These are phyloP conservation scores for Tephrocybe sp. DNA, from an alignment of 768 basidiomycete species.

Conservation along the genomic window DNA sequence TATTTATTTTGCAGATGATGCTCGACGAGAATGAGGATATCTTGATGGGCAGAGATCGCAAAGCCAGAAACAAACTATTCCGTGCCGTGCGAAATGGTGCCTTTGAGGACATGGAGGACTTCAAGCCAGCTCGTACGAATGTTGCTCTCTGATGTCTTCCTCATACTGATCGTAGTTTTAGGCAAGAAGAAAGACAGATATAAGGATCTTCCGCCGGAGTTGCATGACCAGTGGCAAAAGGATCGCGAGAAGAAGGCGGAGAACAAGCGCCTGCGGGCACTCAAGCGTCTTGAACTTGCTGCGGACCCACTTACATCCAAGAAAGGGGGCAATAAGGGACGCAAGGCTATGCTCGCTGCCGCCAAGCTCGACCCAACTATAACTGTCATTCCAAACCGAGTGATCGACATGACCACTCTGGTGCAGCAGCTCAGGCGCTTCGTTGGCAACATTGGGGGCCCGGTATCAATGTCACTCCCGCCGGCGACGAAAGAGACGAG, in stretches of 20 bases:
- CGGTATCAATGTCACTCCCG: slow-evolving; percentile 61
- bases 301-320: slow-evolving; percentile 62
- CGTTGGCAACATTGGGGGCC: slow-evolving; percentile 50
- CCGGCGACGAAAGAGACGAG: slow-evolving; percentile 74
- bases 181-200: slow-evolving; percentile 51
- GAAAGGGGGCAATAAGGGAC: slow-evolving; percentile 66
- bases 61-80: slow-evolving; percentile 56
- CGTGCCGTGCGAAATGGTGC: slow-evolving; percentile 56
- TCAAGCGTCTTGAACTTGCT: slow-evolving; percentile 51
- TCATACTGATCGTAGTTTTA: slow-evolving; percentile 11
- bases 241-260: slow-evolving; percentile 86
- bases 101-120: slow-evolving; percentile 38
- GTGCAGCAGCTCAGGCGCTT: slow-evolving; percentile 72
- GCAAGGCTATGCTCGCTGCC: slow-evolving; percentile 63
- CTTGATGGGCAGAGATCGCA: slow-evolving; percentile 39
- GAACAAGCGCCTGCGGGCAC: slow-evolving; percentile 58
- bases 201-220: slow-evolving; percentile 49
- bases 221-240: slow-evolving; percentile 71
- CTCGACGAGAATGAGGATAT: slow-evolving; percentile 59
- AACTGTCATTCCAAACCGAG: slow-evolving; percentile 41
- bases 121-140: slow-evolving; percentile 51
- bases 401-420: slow-evolving; percentile 66
- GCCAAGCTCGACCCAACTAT: slow-evolving; percentile 46
- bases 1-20: slow-evolving; percentile 40
- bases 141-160: background rate